Percentiles rank a stretch among this genome's conserved stretches.
Evolutionary conservation across 352 stramenopile species (phyloP).

Genomic region (Globisporangium cystogenes): DNA sequence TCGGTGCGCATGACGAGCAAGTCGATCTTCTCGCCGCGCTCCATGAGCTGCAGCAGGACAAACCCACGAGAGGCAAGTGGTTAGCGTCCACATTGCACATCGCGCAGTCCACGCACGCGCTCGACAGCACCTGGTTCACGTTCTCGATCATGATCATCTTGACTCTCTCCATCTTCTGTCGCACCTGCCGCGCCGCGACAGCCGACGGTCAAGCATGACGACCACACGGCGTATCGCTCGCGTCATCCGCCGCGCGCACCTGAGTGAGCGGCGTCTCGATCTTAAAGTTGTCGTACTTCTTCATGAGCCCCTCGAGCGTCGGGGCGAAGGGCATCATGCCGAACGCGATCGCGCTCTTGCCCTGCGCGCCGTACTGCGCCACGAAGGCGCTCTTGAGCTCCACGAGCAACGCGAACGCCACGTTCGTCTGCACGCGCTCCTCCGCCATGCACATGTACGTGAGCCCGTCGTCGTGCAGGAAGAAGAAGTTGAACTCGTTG

Average conservation of each 20-base stretch:
- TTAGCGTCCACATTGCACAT: no score
- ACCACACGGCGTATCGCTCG: no score
- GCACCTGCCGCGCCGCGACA: constrained; percentile 36
- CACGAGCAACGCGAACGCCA: constrained; percentile 66
- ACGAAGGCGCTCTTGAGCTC: constrained; percentile 67
- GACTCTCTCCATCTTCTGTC: constrained; percentile 96
- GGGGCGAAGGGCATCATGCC: constrained; percentile 57
- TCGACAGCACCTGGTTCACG: constrained; percentile 80
- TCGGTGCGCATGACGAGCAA: constrained; percentile 80
- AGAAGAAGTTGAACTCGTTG: constrained; percentile 83
- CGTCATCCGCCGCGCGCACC: no score
- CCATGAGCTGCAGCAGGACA: constrained; percentile 94
- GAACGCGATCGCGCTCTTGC: constrained; percentile 65
- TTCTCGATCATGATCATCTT: constrained; percentile 99
- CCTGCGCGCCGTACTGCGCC: constrained; percentile 52
- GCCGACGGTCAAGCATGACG: neutral
- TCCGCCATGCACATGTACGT: constrained; percentile 84
- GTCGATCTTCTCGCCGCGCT: constrained; percentile 98
- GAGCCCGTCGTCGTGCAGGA: constrained; percentile 62
- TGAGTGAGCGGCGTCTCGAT: constrained; percentile 73
- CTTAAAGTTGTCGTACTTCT: constrained; percentile 84
- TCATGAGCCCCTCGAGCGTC: constrained; percentile 61
- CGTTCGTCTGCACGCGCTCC: constrained; percentile 64
- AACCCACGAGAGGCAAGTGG: no score
- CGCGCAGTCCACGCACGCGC: neutral